Base-by-base conservation (phyloP, 1,139 yeast species). In the Candida albicans region DNA sequence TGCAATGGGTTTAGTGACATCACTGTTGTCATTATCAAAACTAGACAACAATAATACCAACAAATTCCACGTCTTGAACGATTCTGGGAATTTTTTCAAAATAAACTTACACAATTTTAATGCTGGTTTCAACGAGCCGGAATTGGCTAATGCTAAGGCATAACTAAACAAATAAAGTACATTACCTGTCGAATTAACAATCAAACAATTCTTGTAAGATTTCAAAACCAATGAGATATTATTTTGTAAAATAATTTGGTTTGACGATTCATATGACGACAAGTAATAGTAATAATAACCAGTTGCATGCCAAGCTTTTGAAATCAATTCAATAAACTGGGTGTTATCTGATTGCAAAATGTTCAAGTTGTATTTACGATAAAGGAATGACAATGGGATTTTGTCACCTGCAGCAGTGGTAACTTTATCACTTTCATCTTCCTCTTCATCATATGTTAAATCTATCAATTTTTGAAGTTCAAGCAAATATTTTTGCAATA, bases 11-110 rank as follows among this genome's bases (percentile, higher is more conserved):
- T 48, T 51, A 22, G 46, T 33, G 8, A 38, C 46, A 31, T 60
- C 65, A 1, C 63, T 58, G 43, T 59, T 57, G 41, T 59, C 54
- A 26, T 56, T 52, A 40, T 68, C 71, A 34, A 61, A 54, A 4
- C 70, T 56, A 11, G 68, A 53, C 24, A 62, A 52, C 10, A 67
- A 50, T 40, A 73, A 62, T 0, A 67, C 69, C 47, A 73, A 57
- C 48, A 73, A 62, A 50, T 73, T 73, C 79, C 79, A 73, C 0
- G 76, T 68, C 47, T 66, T 68, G 59, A 73, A 73, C 4, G 71
- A 64, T 49, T 73, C 75, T 0, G 77, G 77, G 44, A 57, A 70
- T 50, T 66, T 64, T 45, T 70, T 71, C 55, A 73, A 62, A 13
- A 70, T 70, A 48, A 70, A 73, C 49, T 73, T 73, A 52, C 73